These are phyloP conservation scores for Xylaria venustula DNA, from an alignment of 495 filamentous ascomycete genomes.

Conservation along the genomic window DNA sequence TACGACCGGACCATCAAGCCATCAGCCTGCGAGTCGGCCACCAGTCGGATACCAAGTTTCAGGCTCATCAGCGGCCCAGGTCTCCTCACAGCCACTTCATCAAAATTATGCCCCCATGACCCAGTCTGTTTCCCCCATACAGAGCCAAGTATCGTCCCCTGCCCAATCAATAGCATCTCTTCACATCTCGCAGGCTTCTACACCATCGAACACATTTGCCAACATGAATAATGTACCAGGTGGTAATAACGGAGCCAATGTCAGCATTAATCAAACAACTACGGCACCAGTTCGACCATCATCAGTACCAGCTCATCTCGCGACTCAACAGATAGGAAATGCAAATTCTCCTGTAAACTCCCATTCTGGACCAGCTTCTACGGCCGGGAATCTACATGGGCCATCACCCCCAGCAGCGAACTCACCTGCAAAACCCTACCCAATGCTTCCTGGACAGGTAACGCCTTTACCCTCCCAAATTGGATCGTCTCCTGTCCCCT, in stretches of 20 bases:
- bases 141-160: conserved; percentile 31
- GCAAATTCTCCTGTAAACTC: background rate
- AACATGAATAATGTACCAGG: conserved; percentile 1
- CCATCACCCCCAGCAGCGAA: background rate
- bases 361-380: background rate
- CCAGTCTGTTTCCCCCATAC: conserved; percentile 25
- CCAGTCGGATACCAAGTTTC: background rate
- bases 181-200: conserved; percentile 25
- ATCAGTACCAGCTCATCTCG: background rate
- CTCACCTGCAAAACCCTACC: conserved; percentile 19
- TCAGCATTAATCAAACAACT: conserved; percentile 12
- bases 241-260: conserved; percentile 11
- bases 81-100: conserved; percentile 11
- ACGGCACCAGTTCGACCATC: background rate
- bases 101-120: conserved; percentile 13
- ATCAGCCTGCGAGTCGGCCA: background rate
- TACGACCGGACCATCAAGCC: background rate
- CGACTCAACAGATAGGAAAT: background rate
- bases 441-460: conserved; percentile 32
- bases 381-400: background rate
- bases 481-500: conserved; percentile 17
- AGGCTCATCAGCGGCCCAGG: conserved; percentile 5
- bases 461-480: conserved; percentile 27
- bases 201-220: conserved; percentile 18
- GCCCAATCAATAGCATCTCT: conserved; percentile 24